Base-by-base conservation (phyloP, 2,329 filamentous ascomycete genomes). In the Colletotrichum lentis region DNA sequence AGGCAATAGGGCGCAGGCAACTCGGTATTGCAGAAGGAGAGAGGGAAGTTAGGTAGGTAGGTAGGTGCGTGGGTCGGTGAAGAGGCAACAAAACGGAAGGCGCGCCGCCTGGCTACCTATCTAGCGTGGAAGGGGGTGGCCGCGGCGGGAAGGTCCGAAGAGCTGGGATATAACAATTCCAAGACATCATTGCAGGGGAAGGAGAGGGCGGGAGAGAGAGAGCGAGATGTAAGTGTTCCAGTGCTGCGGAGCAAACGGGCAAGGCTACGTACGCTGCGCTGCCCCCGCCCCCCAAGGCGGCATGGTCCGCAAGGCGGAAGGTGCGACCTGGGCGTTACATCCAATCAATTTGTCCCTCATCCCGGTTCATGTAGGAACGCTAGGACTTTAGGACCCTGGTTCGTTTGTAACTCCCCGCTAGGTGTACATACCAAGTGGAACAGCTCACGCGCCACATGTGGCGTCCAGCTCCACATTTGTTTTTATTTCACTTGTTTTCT, bases 231-330 rank as follows among this genome's bases (percentile, higher is more conserved):
- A 55, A 56, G 43, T 61, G 62, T 63, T 44, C 52, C 44, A 65
- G 62, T 61, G 39, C 37, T 57, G 41, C 12, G 43, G 50, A 47
- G 27, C 31, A n/a, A 20, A 54, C 52, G 35, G 31, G 55, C 66
- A 52, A 65, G 62, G 62, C 62, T 61, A 54, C 60, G 35, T 61
- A 54, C 60, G 35, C 52, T 65, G 41, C 20, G 41, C 41, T 49
- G 44, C 55, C 65, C 50, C 54, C 37, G 18, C 31, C 31, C 8
- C 31, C 31, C 27, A 31, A 31, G 43, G 35, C 61, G 61, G 54
- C 12, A 60, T 68, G 56, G 62, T 60, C 62, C 61, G 56, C 41
- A 24, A 67, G 54, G 64, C 60, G 62, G 55, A 66, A 68, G 62
- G 55, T 31, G 37, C 66, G 50, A 69, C 62, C 37, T 14, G 43